These are phyloP conservation scores for Viola pubescens DNA, from an alignment of 441 rosid species.

Conservation along the genomic window DNA sequence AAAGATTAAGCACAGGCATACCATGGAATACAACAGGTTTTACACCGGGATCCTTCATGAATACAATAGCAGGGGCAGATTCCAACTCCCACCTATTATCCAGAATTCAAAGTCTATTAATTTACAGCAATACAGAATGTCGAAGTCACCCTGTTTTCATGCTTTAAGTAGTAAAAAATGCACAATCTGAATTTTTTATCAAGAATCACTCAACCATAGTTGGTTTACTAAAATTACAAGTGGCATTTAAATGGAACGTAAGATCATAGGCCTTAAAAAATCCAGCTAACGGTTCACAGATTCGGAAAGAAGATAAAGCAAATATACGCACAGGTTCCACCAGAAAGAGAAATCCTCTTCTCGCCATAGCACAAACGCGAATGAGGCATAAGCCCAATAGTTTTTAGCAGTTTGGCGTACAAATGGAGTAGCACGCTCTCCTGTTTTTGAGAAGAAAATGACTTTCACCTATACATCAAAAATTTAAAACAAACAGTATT, in stretches of 20 bases:
- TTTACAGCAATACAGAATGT: neutral
- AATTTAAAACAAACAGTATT: conserved; percentile 14
- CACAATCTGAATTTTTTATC: neutral
- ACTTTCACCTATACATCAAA: conserved; percentile 62
- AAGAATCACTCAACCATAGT: too few relatives aligned
- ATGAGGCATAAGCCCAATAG: conserved; percentile 73
- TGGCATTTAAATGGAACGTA: too few relatives aligned
- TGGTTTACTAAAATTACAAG: too few relatives aligned
- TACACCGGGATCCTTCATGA: conserved; percentile 83
- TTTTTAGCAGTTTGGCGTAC: conserved; percentile 73
- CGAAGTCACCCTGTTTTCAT: too few relatives aligned
- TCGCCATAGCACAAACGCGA: conserved; percentile 78
- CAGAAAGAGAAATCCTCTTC: conserved; percentile 91
- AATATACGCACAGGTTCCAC: conserved; percentile 81
- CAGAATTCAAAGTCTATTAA: neutral
- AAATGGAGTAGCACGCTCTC: conserved; percentile 86
- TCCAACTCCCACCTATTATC: conserved; percentile 84
- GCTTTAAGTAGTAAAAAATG: conserved; percentile 12
- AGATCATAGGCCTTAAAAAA: too few relatives aligned
- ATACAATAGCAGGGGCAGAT: conserved; percentile 86
- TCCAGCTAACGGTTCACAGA: too few relatives aligned
- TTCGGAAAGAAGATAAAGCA: conserved; percentile 16
- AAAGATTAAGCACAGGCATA: conserved; percentile 21
- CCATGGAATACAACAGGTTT: conserved; percentile 90
- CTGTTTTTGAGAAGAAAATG: conserved; percentile 93